Evolutionary conservation across 2,329 filamentous ascomycete species (phyloP).

Genomic region (Decorospora gaudefroyi): DNA sequence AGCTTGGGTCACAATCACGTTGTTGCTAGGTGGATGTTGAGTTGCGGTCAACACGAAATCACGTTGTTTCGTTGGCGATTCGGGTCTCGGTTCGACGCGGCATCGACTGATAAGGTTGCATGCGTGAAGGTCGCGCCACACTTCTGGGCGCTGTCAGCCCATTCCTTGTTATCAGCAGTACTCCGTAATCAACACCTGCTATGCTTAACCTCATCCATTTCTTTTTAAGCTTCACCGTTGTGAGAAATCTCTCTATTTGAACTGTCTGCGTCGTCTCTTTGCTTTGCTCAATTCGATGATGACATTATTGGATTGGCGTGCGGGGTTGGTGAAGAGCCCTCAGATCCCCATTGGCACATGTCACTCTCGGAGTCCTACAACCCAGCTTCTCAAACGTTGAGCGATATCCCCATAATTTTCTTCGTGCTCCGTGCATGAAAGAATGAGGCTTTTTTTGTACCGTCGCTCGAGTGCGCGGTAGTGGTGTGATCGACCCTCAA

Average conservation of each 20-base stretch:
- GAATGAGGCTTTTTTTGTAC: neutral
- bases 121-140: conserved; percentile 31
- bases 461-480: conserved; percentile 3
- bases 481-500: conserved; percentile 7
- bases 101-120: conserved; percentile 12
- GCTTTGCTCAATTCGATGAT: too few relatives aligned
- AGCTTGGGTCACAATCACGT: conserved; percentile 19
- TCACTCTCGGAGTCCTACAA: neutral
- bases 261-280: too few relatives aligned
- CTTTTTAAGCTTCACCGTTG: too few relatives aligned
- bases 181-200: conserved; percentile 2
- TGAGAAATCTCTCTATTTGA: too few relatives aligned
- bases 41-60: conserved; percentile 14
- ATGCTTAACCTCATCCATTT: conserved; percentile 12
- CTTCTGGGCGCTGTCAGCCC: conserved; percentile 24
- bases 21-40: conserved; percentile 8
- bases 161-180: conserved; percentile 3
- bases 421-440: neutral
- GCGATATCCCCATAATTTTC: neutral
- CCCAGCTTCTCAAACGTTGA: neutral
- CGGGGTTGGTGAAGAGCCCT: too few relatives aligned
- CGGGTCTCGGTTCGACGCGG: conserved; percentile 10
- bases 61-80: conserved; percentile 18
- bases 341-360: too few relatives aligned
- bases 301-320: too few relatives aligned